Evolutionary conservation across 2,329 filamentous ascomycete genomes (phyloP), one percentile per base, ranked within the genome.

Genomic region (Cercospora beticola): DNA sequence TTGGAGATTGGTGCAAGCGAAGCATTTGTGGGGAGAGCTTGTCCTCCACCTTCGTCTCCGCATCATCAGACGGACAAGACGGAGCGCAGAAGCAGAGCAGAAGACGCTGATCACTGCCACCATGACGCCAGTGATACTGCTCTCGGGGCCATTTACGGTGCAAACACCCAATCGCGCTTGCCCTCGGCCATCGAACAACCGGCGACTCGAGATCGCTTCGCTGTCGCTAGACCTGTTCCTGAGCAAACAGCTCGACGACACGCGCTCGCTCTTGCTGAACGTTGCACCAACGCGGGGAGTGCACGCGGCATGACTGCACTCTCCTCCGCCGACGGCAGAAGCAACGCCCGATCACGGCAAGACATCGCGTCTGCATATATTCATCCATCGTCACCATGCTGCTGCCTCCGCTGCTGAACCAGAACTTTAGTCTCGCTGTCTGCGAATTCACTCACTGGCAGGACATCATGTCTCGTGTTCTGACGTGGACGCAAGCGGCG

Each of bases 401-500:
- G 54, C 23, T 58, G 54, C 54, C 54, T 21, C 49, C 23, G 26
- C 54, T 58, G 54, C 54, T 31, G 26, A 58, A 16, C 14, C 21
- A 26, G 23, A 31, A 30, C 1, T 18, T 28, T 18, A 14, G 33
- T 30, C 16, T n/a, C 23, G 54, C 28, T 18, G 54, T 7, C 16
- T 28, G 54, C 28, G 23, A 30, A 23, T 16, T n/a, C 26, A 1
- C 8, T 30, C 14, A 16, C 23, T 58, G 46, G 7, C 54, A 58
- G 12, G 26, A 26, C 54, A 31, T 28, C 30, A 74, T 74, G 73
- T 61, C 69, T 28, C 69, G 65, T 26, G 59, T 68, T 36, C 21
- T 52, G 10, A 61, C 54, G 30, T 75, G 72, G 72, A 67, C 60
- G 46, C 71, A 72, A 33, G 67, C 68, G 40, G 61, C 73, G 66